Percentiles rank a stretch among this genome's conserved stretches.
Conservation (phyloP, 768 basidiomycete species). For the Boletus vermiculosoides region DNA sequence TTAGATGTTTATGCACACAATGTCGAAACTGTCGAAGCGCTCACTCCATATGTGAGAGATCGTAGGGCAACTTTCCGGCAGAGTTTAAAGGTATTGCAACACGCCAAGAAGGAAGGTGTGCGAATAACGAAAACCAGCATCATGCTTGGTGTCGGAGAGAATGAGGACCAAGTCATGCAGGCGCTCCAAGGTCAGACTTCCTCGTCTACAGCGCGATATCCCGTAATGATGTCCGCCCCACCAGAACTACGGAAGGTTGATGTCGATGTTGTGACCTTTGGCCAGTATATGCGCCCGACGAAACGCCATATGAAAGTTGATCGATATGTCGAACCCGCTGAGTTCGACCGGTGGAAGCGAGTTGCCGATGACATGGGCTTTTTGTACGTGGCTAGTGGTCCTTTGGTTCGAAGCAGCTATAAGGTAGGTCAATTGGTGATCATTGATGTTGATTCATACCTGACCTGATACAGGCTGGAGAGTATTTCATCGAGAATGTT, state of each 20-base stretch:
- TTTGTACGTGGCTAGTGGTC: conserved; percentile 95
- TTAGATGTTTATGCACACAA: conserved; percentile 99
- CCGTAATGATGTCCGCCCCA: neutral
- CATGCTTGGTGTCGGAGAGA: conserved; percentile 97
- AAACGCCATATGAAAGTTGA: conserved; percentile 99
- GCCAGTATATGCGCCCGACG: conserved; percentile 99
- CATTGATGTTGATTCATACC: neutral
- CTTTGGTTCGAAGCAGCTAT: conserved; percentile 93
- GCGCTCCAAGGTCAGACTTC: conserved; percentile 70
- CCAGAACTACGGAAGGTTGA: conserved; percentile 83
- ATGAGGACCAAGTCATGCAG: conserved; percentile 74
- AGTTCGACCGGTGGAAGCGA: conserved; percentile 90
- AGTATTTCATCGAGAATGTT: conserved; percentile 93
- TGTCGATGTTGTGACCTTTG: conserved; percentile 98
- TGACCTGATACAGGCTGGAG: conserved; percentile 68
- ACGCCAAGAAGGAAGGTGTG: conserved; percentile 81
- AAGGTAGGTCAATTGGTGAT: conserved; percentile 59
- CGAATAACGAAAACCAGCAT: conserved; percentile 96
- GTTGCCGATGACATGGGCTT: conserved; percentile 93
- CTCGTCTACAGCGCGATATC: neutral
- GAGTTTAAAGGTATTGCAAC: conserved; percentile 76
- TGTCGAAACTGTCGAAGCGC: conserved; percentile 90
- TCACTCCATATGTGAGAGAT: conserved; percentile 95
- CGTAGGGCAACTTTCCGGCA: conserved; percentile 88
- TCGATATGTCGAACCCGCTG: conserved; percentile 90